Percentiles rank a stretch among this genome's conserved stretches.
Conservation (phyloP, 345 rosid genomes). For the Fremontodendron californicum region DNA sequence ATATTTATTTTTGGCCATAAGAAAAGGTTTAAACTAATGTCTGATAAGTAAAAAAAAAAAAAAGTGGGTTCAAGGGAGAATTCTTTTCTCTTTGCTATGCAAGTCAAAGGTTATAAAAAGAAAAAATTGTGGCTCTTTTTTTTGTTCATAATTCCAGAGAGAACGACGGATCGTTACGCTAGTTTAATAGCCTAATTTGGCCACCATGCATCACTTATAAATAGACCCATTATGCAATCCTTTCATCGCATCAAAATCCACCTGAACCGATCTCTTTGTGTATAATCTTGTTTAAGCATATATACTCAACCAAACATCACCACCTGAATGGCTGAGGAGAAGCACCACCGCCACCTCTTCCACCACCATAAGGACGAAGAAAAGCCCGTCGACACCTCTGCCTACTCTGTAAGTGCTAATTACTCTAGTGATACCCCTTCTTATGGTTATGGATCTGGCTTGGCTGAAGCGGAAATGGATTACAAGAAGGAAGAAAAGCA, state of each 20-base stretch:
- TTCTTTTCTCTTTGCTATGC: too few relatives aligned
- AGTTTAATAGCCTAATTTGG: too few relatives aligned
- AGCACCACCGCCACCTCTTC: conserved; percentile 41
- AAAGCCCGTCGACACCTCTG: conserved; percentile 15
- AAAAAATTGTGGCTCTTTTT: too few relatives aligned
- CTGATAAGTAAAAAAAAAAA: too few relatives aligned
- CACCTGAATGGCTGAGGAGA: conserved; percentile 41
- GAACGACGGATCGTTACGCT: too few relatives aligned
- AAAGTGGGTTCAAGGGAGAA: too few relatives aligned
- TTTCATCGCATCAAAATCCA: neutral
- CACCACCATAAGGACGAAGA: conserved; percentile 44
- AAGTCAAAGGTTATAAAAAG: too few relatives aligned
- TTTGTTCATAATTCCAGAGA: too few relatives aligned
- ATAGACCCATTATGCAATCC: neutral
- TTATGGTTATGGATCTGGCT: neutral
- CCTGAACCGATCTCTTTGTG: neutral
- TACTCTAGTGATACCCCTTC: neutral
- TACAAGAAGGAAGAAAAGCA: conserved; percentile 59
- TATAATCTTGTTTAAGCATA: too few relatives aligned
- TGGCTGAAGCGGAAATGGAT: conserved; percentile 17
- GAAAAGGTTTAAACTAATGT: too few relatives aligned
- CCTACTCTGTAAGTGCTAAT: conserved; percentile 21
- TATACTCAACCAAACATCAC: neutral
- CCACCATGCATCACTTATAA: too few relatives aligned
- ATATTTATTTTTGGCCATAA: too few relatives aligned